Base-by-base conservation (phyloP, 768 basidiomycete species). In the Mycena kentingensis region DNA sequence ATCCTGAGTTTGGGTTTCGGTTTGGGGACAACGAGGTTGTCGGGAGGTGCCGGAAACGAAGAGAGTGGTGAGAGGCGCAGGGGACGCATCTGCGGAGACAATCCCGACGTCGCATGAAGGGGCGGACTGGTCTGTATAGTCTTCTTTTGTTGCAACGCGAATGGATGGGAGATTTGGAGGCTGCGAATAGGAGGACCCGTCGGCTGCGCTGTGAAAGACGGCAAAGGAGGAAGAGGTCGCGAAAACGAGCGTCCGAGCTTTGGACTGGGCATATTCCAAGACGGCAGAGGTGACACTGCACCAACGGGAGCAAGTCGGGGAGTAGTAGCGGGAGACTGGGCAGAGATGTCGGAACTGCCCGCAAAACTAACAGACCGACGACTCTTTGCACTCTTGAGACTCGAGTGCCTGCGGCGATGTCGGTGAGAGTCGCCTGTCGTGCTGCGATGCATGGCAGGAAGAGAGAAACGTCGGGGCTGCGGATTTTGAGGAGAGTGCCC, bases 91-190 rank as follows among this genome's bases (percentile, higher is more conserved):
- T 49, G 45, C 16, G 43, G 25, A n/a, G 18, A 43, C 25, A 56
- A 16, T 36, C 25, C 39, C 34, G 45, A 27, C 21, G 37, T 36
- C 34, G 54, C 44, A 32, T 51, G 48, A 15, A 29, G 46, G 26
- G 49, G 27, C 26, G 53, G 47, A 36, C 37, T 51, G 2, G 56
- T 48, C 25, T 45, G 51, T 28, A 39, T 43, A 22, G n/a, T 51
- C 58, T 51, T 51, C 36, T 61, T 66, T 26, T 54, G 34, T 31
- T 50, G 52, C 7, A 58, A 51, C 31, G 69, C 57, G 38, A 64
- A 71, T 2, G 71, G 70, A 35, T 62, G 64, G 24, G 71, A 71
- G 24, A 71, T 69, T 44, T 49, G 61, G 8, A 49, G 16, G 46
- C 49, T 16, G 37, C 52, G 49, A 48, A 45, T 37, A 47, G 51